These are phyloP conservation scores for Metschnikowia drakensbergensis DNA, from an alignment of 805 yeast genomes.

Conservation along the genomic window DNA sequence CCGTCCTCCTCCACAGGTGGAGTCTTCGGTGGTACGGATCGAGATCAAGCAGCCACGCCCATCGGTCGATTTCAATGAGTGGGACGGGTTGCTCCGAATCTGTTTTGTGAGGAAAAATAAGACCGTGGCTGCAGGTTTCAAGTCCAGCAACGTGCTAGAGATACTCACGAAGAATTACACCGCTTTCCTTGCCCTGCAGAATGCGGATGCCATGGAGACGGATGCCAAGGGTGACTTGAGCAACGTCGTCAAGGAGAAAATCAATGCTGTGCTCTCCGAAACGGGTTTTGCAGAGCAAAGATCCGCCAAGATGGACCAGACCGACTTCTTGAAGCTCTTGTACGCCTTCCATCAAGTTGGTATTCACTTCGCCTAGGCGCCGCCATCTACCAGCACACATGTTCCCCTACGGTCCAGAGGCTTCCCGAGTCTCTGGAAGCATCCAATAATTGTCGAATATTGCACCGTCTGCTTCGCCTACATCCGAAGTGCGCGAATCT, in stretches of 20 bases:
- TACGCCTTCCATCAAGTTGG: conserved; percentile 97
- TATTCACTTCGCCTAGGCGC: conserved; percentile 77
- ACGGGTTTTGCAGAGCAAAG: conserved; percentile 83
- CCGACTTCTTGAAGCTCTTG: conserved; percentile 80
- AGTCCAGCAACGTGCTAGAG: conserved; percentile 70
- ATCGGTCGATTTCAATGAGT: conserved; percentile 87
- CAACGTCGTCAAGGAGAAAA: conserved; percentile 59
- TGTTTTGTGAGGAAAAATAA: conserved; percentile 92
- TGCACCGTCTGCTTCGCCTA: too few relatives aligned
- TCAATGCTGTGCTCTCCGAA: conserved; percentile 68
- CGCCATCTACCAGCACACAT: neutral
- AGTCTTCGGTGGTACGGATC: conserved; percentile 90
- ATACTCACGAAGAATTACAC: conserved; percentile 86
- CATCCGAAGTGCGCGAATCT: too few relatives aligned
- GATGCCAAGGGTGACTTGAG: conserved; percentile 41
- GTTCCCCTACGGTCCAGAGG: too few relatives aligned
- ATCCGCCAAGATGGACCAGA: conserved; percentile 92
- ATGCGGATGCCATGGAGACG: conserved; percentile 38
- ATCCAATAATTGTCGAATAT: too few relatives aligned
- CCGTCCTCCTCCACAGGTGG: conserved; percentile 98
- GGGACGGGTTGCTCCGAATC: conserved; percentile 94
- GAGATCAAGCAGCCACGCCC: conserved; percentile 94
- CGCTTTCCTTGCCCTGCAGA: conserved; percentile 58
- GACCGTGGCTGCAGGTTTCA: conserved; percentile 90
- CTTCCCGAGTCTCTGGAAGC: too few relatives aligned